Conservation (phyloP, 2,329 filamentous ascomycete genomes). For the Beauveria pseudobassiana region DNA sequence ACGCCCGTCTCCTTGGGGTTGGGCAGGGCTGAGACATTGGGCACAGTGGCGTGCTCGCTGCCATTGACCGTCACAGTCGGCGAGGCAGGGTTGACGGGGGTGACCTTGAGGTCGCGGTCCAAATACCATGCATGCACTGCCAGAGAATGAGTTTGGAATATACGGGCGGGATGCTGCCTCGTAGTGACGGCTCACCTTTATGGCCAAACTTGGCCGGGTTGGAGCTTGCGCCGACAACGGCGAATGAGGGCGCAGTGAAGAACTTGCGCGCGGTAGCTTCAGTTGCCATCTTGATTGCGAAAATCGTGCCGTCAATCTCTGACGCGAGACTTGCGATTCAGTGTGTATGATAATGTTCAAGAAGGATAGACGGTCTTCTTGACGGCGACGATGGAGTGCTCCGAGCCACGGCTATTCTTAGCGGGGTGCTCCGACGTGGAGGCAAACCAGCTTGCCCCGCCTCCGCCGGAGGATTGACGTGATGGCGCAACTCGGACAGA, state of each 20-base stretch:
- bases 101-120: constrained; percentile 64
- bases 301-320: background rate
- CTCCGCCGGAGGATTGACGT: background rate
- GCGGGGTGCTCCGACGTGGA: constrained; percentile 5
- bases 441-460: constrained; percentile 4
- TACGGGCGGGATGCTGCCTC: background rate
- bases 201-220: constrained; percentile 83
- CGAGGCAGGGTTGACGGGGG: constrained; percentile 72
- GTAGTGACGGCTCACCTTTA: constrained; percentile 51
- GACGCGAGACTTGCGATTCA: background rate
- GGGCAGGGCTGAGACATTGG: constrained; percentile 58
- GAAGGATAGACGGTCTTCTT: background rate
- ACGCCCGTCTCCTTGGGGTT: constrained; percentile 65
- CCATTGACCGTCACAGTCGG: constrained; percentile 54
- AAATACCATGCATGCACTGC: constrained; percentile 89
- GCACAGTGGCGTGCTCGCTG: constrained; percentile 54
- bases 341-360: background rate
- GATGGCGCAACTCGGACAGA: background rate
- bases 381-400: background rate
- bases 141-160: background rate
- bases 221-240: constrained; percentile 83
- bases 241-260: constrained; percentile 72
- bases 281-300: constrained; percentile 44
- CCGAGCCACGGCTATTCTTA: background rate
- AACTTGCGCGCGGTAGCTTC: constrained; percentile 68